Percentiles rank a stretch among this genome's conserved stretches.
These are phyloP conservation scores for Lentinus tigrinus DNA, from an alignment of 768 basidiomycete species.

Conservation along the genomic window DNA sequence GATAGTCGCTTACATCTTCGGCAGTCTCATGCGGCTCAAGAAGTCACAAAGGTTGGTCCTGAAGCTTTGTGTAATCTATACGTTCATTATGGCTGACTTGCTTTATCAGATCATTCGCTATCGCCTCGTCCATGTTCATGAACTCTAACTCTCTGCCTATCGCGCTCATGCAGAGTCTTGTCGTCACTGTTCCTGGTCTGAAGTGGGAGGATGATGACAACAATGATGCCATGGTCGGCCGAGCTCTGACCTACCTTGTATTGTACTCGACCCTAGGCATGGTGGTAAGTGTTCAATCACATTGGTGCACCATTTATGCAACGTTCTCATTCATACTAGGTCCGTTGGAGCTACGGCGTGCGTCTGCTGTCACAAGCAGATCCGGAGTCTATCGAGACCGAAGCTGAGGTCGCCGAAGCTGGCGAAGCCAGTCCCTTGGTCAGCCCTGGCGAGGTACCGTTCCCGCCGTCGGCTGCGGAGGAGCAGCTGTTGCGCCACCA, in stretches of 20 bases:
- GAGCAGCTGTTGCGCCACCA: constrained; percentile 17
- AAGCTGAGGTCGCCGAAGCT: constrained; percentile 24
- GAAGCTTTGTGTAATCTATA: not conserved
- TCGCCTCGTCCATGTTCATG: constrained; percentile 87
- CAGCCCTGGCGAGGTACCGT: constrained; percentile 25
- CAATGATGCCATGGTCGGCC: constrained; percentile 85
- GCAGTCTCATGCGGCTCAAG: constrained; percentile 63
- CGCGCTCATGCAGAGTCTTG: constrained; percentile 89
- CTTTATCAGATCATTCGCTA: constrained; percentile 64
- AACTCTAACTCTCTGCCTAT: constrained; percentile 95
- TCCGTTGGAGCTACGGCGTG: constrained; percentile 95
- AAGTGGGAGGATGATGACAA: constrained; percentile 83
- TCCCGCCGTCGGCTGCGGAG: constrained; percentile 25
- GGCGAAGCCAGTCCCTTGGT: constrained; percentile 39
- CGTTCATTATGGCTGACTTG: not conserved
- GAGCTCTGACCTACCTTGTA: constrained; percentile 87
- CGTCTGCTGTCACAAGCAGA: constrained; percentile 75
- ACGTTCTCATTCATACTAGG: constrained; percentile 35
- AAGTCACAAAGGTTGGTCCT: constrained; percentile 67
- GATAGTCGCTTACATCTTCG: constrained; percentile 60
- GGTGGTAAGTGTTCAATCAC: constrained; percentile 58
- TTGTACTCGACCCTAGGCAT: constrained; percentile 94
- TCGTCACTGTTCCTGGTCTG: constrained; percentile 76
- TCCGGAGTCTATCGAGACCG: constrained; percentile 34
- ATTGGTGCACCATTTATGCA: not conserved